Percentiles rank a stretch among this genome's conserved stretches.
Evolutionary conservation across 352 stramenopile genomes (phyloP).

Genomic region (Saprolegnia diclina): DNA sequence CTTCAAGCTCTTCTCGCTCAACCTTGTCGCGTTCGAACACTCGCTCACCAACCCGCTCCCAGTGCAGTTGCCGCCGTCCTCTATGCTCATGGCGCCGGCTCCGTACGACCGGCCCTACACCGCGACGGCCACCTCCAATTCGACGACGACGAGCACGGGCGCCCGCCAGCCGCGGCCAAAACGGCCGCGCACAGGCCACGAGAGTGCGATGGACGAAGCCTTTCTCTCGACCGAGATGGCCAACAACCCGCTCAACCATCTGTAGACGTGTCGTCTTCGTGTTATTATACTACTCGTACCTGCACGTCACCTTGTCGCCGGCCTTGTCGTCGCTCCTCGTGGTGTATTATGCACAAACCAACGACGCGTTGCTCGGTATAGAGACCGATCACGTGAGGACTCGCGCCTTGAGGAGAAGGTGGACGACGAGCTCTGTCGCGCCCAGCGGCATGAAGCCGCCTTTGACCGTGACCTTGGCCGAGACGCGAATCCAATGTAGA

Average conservation of each 20-base stretch:
- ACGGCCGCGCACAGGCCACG: not conserved
- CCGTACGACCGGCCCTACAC: not conserved
- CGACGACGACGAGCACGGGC: no score
- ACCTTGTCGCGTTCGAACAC: conserved; percentile 21
- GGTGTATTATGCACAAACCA: no score
- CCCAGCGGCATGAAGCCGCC: conserved; percentile 31
- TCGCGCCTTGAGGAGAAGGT: conserved; percentile 27
- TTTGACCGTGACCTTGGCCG: conserved; percentile 28
- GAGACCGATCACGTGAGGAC: conserved; percentile 9
- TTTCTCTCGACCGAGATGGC: no score
- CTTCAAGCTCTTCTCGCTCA: conserved; percentile 20
- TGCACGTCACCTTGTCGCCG: no score
- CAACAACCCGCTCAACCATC: not conserved
- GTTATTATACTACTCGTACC: no score
- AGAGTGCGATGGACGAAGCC: not conserved
- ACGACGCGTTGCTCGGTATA: not conserved
- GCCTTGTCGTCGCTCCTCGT: no score
- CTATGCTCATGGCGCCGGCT: not conserved
- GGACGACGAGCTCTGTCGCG: conserved; percentile 11
- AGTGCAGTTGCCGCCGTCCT: conserved; percentile 6
- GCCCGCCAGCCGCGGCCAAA: not conserved
- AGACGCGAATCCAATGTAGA: conserved; percentile 31
- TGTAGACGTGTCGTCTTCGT: not conserved
- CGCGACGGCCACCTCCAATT: not conserved
- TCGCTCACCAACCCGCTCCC: not conserved